Conservation (phyloP, 139 green algal species). For the Astrephomene gubernaculifera region DNA sequence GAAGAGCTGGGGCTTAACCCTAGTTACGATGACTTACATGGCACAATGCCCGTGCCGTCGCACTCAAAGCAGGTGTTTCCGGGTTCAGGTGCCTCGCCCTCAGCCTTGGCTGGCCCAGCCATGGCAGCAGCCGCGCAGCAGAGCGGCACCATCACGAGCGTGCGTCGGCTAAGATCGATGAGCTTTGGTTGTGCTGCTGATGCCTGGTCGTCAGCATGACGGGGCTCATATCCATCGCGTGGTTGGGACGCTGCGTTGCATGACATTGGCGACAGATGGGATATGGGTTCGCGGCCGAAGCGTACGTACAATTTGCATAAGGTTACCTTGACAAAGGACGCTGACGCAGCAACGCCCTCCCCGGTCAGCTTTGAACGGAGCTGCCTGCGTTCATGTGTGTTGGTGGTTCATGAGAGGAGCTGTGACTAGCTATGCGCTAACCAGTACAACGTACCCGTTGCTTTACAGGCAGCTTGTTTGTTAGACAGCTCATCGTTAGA, state of each 20-base stretch:
- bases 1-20: no score
- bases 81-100: constrained; percentile 34
- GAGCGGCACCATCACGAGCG: constrained; percentile 53
- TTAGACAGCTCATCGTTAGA: background rate
- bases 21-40: constrained; percentile 85
- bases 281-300: background rate
- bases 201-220: background rate
- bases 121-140: constrained; percentile 40
- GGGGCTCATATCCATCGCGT: background rate
- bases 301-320: no score
- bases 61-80: constrained; percentile 84
- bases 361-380: background rate
- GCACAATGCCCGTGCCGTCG: constrained; percentile 77
- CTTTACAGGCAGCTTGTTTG: background rate
- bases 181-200: constrained; percentile 1
- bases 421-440: no score
- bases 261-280: background rate
- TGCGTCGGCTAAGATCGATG: constrained; percentile 59
- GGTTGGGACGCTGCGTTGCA: background rate
- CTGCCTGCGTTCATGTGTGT: constrained; percentile 17
- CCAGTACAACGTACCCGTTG: constrained; percentile 5
- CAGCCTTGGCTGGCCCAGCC: background rate
- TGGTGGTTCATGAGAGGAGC: background rate
- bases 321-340: constrained; percentile 48
- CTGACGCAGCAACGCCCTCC: background rate